A percentile compares a stretch with the other conserved stretches of the same genome.
These are phyloP conservation scores for Bathelium albidoporum DNA, from an alignment of 495 filamentous ascomycete species.

Conservation along the genomic window DNA sequence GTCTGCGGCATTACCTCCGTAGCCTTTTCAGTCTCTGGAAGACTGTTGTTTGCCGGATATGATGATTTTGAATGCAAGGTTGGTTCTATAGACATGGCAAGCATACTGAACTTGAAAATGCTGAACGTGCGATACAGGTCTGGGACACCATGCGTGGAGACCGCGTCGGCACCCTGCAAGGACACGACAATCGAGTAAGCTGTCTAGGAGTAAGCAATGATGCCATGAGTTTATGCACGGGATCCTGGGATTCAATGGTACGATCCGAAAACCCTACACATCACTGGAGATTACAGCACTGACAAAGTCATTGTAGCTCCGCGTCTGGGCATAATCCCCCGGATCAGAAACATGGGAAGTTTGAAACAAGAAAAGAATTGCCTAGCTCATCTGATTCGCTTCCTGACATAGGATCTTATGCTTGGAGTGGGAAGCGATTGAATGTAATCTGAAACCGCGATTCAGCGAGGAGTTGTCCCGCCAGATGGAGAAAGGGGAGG, in stretches of 20 bases:
- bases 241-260: conserved; percentile 98
- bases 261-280: conserved; percentile 10
- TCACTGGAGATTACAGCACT: conserved; percentile 7
- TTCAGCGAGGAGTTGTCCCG: not conserved
- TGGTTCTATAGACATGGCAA: conserved; percentile 21
- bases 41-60: conserved; percentile 93
- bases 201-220: conserved; percentile 97
- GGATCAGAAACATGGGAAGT: not conserved
- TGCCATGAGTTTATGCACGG: conserved; percentile 96
- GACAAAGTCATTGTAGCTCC: conserved; percentile 24
- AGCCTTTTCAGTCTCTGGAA: conserved; percentile 92
- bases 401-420: not conserved
- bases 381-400: not conserved
- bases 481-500: not conserved
- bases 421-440: conserved; percentile 1
- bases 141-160: conserved; percentile 97
- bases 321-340: conserved; percentile 25
- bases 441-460: conserved; percentile 5
- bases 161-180: conserved; percentile 89
- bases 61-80: conserved; percentile 99
- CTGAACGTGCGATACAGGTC: conserved; percentile 46
- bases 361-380: not conserved
- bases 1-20: conserved; percentile 97
- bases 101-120: not conserved
- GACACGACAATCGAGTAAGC: conserved; percentile 97